Conservation (phyloP, 2,329 filamentous ascomycete genomes). For the Colletotrichum tamarilloi region DNA sequence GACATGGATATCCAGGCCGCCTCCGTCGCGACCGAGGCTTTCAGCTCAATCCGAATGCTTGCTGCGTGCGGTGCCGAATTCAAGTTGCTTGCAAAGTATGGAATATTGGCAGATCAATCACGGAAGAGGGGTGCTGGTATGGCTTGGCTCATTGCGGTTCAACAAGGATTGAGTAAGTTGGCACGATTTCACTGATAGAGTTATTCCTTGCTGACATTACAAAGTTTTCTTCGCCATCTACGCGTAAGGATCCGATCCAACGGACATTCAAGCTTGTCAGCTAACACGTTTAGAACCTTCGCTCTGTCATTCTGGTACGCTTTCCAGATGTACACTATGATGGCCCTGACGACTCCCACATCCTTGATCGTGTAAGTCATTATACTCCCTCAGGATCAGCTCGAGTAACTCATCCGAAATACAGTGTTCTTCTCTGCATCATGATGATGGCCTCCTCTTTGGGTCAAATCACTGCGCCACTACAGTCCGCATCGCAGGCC, state of each 20-base stretch:
- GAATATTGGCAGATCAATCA: conserved; percentile 48
- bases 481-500: conserved; percentile 48
- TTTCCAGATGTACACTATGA: conserved; percentile 36
- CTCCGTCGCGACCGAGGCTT: conserved; percentile 52
- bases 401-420: background rate
- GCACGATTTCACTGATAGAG: background rate
- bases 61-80: conserved; percentile 54
- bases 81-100: conserved; percentile 49
- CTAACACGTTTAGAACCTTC: conserved; percentile 34
- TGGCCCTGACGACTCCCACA: conserved; percentile 36
- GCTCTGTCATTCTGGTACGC: conserved; percentile 39
- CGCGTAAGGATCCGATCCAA: conserved; percentile 24
- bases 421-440: conserved; percentile 38
- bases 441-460: conserved; percentile 46
- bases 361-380: conserved; percentile 38
- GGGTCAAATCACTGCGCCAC: conserved; percentile 47
- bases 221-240: conserved; percentile 37
- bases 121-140: conserved; percentile 43
- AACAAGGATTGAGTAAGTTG: conserved; percentile 41
- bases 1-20: conserved; percentile 50
- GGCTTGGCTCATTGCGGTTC: conserved; percentile 39
- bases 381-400: background rate
- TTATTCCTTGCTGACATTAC: background rate
- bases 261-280: background rate
- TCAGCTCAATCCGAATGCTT: conserved; percentile 55